Conservation (phyloP, 2,329 filamentous ascomycete genomes). For the Blumeria hordei region DNA sequence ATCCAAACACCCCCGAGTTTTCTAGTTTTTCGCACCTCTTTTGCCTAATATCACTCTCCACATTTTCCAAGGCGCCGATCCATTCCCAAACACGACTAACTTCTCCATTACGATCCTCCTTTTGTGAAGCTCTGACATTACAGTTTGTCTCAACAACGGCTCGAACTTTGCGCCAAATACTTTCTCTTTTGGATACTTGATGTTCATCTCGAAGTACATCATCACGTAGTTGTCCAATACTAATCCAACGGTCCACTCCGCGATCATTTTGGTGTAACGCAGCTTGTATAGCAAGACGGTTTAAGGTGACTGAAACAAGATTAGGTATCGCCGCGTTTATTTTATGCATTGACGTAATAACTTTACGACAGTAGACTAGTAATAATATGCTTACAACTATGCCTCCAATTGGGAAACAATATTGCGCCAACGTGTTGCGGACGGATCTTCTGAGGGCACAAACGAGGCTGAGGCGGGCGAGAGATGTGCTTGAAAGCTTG, state of each 20-base stretch:
- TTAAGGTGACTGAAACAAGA: constrained; percentile 63
- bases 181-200: constrained; percentile 47
- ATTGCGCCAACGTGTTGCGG: constrained; percentile 58
- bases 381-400: constrained; percentile 26
- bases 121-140: constrained; percentile 57
- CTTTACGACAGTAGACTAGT: constrained; percentile 37
- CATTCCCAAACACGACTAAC: constrained; percentile 45
- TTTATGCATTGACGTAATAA: constrained; percentile 35
- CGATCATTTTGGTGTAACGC: constrained; percentile 44
- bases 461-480: constrained; percentile 71
- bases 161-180: constrained; percentile 63
- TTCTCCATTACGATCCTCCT: constrained; percentile 41
- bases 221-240: constrained; percentile 71
- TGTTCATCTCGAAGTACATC: constrained; percentile 72
- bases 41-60: constrained; percentile 13
- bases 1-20: constrained; percentile 7
- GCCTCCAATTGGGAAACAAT: constrained; percentile 65
- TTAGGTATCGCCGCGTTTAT: constrained; percentile 47
- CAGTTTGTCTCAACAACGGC: constrained; percentile 79
- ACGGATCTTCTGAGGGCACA: constrained; percentile 60
- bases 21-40: constrained; percentile 24
- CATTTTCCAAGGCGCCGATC: constrained; percentile 29
- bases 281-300: constrained; percentile 63
- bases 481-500: constrained; percentile 61
- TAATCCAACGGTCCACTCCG: constrained; percentile 55